Evolutionary conservation across 371 early-diverging fungal species (phyloP).

Genomic region (Lichtheimia ramosa): DNA sequence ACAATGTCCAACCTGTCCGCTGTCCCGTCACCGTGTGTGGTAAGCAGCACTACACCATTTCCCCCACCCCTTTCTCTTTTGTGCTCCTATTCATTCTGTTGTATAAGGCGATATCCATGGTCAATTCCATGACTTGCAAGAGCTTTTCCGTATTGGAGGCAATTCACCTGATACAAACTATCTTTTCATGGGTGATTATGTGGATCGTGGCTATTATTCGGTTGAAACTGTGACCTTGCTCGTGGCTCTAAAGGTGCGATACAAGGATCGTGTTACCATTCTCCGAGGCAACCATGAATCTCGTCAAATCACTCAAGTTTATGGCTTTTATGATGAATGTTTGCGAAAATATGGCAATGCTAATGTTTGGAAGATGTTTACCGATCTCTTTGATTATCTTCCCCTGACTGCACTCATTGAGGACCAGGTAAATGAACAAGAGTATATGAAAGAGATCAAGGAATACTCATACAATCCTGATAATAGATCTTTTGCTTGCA

Average conservation of each 20-base stretch:
- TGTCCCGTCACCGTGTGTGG: conserved; percentile 97
- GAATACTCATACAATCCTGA: background rate
- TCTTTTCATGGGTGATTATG: conserved; percentile 99
- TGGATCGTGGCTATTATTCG: conserved; percentile 99
- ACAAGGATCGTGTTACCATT: conserved; percentile 96
- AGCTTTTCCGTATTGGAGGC: conserved; percentile 98
- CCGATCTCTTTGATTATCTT: conserved; percentile 97
- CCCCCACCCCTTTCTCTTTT: background rate
- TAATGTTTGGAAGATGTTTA: conserved; percentile 99
- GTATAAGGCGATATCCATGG: conserved; percentile 89
- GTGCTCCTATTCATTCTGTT: background rate
- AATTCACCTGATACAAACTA: conserved; percentile 97
- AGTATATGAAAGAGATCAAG: background rate
- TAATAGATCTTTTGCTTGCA: conserved; percentile 94
- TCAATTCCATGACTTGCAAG: conserved; percentile 98
- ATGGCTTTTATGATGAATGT: conserved; percentile 97
- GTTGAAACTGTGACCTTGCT: conserved; percentile 96
- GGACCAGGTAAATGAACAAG: conserved; percentile 31
- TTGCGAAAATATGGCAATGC: conserved; percentile 97
- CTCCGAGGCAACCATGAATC: conserved; percentile 99
- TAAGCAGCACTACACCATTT: conserved; percentile 5
- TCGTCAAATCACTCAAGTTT: conserved; percentile 98
- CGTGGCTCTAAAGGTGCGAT: conserved; percentile 92
- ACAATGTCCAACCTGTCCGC: conserved; percentile 93
- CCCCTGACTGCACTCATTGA: conserved; percentile 93